Base-by-base conservation (phyloP, 2,329 filamentous ascomycete genomes). In the Botryotinia convoluta region DNA sequence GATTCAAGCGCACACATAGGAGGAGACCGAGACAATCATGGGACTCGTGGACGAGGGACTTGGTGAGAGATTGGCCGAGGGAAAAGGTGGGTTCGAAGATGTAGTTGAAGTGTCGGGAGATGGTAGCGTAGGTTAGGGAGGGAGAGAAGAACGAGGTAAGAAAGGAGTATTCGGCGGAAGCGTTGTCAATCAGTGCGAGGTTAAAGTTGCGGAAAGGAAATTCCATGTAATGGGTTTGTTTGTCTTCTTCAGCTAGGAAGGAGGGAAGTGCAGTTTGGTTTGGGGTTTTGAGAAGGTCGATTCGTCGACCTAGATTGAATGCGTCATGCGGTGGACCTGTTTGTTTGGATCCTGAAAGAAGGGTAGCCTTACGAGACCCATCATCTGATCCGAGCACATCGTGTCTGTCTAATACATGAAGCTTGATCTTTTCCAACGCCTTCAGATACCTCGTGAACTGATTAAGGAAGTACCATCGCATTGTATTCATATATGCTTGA, bases 401-500 rank as follows among this genome's bases (percentile, higher is more conserved):
- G 76, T 91, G 91, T 80, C 92, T 94, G 79, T 98, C 95, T 74
- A 97, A 86, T 7, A 87, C 82, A 79, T 98, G 94, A 4, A 98
- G 82, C 79, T 93, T 95, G 74, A 99, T 87, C 81, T 94, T 97
- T 72, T 92, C 91, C 9, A 99, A 86, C 0, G 96, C 91, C 78
- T 91, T 90, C 76, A 92, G 90, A 82, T 99, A 99, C 48, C 95
- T 91, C 5, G 89, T 90, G 80, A 99, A 99, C 81, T 98, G 93
- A 77, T 92, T 96, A 71, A 92, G 84, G 81, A 98, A 98, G 80
- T 99, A 99, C 96, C 96, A 99, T 71, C 94, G 90, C 94, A 99
- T 99, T 0, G 97, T 99, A 81, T 98, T 97, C 84, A 97, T 91
- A 80, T 99, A 99, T 5, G 97, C 96, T 81, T 94, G 92, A 14